phyloP scores from a whole-genome alignment of 169 alveolate genomes.

The Cyclospora cayetanensis region DNA sequence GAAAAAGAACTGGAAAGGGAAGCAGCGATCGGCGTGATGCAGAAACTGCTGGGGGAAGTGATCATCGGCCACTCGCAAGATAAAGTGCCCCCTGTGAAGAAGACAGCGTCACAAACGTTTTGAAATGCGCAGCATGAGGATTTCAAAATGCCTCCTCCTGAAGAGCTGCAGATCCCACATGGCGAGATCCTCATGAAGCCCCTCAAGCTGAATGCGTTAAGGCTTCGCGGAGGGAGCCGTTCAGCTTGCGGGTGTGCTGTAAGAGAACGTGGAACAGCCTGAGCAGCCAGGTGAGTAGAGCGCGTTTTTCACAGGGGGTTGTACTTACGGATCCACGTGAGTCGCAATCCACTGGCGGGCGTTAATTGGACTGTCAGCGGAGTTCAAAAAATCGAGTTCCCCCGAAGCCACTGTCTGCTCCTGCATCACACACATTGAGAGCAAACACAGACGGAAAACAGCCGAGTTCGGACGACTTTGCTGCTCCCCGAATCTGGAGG shows the following conservation, averaged over 20 bases:
- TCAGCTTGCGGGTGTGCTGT: too few relatives aligned
- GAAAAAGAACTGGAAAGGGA: conserved; percentile 33
- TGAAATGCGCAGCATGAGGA: too few relatives aligned
- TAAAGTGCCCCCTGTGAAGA: conserved; percentile 42
- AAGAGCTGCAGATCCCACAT: not conserved
- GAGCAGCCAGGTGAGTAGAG: too few relatives aligned
- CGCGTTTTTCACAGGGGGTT: not conserved
- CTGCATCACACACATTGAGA: too few relatives aligned
- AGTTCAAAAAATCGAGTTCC: conserved; percentile 64
- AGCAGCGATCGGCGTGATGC: not conserved
- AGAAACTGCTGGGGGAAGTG: conserved; percentile 54
- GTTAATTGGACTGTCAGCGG: conserved; percentile 30
- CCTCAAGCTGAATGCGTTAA: too few relatives aligned
- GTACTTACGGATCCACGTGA: conserved; percentile 14
- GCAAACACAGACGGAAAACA: not conserved
- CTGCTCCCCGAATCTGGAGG: not conserved
- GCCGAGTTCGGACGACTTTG: not conserved
- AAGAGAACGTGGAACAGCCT: too few relatives aligned
- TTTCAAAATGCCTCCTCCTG: not conserved
- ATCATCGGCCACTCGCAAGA: conserved; percentile 66
- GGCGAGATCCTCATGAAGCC: too few relatives aligned
- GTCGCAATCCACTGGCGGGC: conserved; percentile 73
- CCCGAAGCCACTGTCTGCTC: conserved; percentile 32
- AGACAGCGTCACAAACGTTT: not conserved
- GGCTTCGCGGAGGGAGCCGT: too few relatives aligned